Percentiles rank a stretch among this genome's conserved stretches.
Conservation (phyloP, 257 asterid genomes). For the Solanum pennellii region DNA sequence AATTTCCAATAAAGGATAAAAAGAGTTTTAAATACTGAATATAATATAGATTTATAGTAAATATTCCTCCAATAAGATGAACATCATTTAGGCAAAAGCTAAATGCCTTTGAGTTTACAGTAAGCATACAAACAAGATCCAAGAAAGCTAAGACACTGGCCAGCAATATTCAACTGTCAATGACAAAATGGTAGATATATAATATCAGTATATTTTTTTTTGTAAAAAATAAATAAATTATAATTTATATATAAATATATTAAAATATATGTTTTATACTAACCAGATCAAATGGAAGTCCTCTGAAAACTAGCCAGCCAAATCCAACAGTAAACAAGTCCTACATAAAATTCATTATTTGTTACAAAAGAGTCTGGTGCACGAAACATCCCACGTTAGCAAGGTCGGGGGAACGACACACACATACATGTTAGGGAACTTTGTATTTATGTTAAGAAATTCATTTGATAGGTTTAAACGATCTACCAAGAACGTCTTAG, state of each 20-base stretch:
- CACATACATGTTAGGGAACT: not conserved
- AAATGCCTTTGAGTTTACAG: conserved; percentile 5
- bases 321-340: conserved; percentile 12
- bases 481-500: not conserved
- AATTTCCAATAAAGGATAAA: not conserved
- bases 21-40: not conserved
- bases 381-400: not conserved
- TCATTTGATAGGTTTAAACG: not conserved
- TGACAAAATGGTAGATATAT: not conserved
- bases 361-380: not conserved
- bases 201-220: not conserved
- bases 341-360: not conserved
- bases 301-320: conserved; percentile 12
- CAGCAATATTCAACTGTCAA: conserved; percentile 10
- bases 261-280: not conserved
- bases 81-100: not conserved
- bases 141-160: conserved; percentile 8
- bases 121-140: conserved; percentile 14
- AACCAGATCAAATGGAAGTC: conserved; percentile 14
- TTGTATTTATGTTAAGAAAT: not conserved
- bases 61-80: not conserved
- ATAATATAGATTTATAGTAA: not conserved
- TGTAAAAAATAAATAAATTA: not conserved
- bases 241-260: not conserved
- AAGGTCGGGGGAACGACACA: not conserved